phyloP scores from a whole-genome alignment of 495 filamentous ascomycete genomes.

The Cercophora samala region DNA sequence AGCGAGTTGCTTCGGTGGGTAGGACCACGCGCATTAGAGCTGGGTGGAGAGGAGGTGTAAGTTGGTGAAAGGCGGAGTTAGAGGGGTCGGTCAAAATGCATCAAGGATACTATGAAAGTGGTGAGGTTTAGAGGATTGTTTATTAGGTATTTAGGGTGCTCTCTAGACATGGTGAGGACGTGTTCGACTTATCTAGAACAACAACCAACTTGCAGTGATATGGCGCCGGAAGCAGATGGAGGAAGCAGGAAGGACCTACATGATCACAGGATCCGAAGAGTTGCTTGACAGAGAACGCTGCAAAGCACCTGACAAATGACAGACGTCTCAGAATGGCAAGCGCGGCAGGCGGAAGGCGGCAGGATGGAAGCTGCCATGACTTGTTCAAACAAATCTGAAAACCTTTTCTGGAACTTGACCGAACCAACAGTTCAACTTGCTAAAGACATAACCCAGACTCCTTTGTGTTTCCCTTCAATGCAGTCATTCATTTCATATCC shows the following conservation, averaged over 20 bases:
- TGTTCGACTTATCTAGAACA: background rate
- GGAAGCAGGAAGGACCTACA: background rate
- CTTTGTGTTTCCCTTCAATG: background rate
- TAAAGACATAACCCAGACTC: background rate
- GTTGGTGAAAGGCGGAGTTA: background rate
- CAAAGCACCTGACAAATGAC: background rate
- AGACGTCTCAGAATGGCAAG: background rate
- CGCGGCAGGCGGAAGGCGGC: background rate
- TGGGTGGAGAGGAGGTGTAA: background rate
- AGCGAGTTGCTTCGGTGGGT: background rate
- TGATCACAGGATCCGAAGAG: no score
- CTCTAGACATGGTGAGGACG: background rate
- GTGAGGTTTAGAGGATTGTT: background rate
- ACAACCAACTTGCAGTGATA: background rate
- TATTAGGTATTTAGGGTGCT: background rate
- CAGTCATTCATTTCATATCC: background rate
- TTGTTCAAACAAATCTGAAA: background rate
- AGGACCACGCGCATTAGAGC: background rate
- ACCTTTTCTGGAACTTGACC: background rate
- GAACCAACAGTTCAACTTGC: background rate
- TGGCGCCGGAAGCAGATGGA: no score
- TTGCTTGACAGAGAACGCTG: no score
- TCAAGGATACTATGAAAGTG: background rate
- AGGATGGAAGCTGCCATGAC: background rate
- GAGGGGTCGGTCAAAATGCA: background rate